phyloP scores from a whole-genome alignment of 805 yeast genomes.

The Jamesozyma hellenica region DNA sequence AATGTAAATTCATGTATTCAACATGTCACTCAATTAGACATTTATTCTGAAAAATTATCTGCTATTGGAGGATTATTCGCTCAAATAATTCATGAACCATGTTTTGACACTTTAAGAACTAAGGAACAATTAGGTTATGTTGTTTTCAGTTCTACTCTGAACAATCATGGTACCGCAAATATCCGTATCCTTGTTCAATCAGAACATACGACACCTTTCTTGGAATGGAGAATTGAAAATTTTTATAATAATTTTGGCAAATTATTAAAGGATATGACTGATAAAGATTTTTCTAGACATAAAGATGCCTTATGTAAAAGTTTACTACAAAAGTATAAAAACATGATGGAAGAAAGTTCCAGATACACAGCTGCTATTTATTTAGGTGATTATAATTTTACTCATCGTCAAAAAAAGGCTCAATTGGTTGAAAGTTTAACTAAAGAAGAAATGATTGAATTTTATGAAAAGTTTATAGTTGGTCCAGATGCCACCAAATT shows the following conservation, averaged over 20 bases:
- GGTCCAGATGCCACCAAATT: conserved; percentile 33
- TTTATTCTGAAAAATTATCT: conserved; percentile 35
- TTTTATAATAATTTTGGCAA: conserved; percentile 44
- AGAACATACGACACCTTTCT: conserved; percentile 62
- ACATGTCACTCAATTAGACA: conserved; percentile 60
- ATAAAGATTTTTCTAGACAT: conserved; percentile 58
- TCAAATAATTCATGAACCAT: conserved; percentile 74
- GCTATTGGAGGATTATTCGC: conserved; percentile 55
- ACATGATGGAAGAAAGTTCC: conserved; percentile 63
- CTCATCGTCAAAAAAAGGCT: conserved; percentile 47
- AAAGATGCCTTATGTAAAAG: conserved; percentile 57
- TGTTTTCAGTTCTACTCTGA: conserved; percentile 68
- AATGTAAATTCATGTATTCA: conserved; percentile 82
- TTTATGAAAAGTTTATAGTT: conserved; percentile 40
- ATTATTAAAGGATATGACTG: conserved; percentile 41
- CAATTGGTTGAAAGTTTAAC: conserved; percentile 42
- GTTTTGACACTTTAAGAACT: conserved; percentile 81
- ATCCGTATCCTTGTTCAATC: conserved; percentile 73
- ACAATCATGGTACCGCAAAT: conserved; percentile 50
- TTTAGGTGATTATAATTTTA: conserved; percentile 72
- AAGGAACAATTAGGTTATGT: conserved; percentile 93
- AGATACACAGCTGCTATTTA: conserved; percentile 59
- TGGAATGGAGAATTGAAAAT: conserved; percentile 65
- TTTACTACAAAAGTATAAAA: conserved; percentile 63
- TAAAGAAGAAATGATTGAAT: conserved; percentile 46